Evolutionary conservation across 176 grass and related monocot genomes (phyloP).

Genomic region (Pontederia crassipes): DNA sequence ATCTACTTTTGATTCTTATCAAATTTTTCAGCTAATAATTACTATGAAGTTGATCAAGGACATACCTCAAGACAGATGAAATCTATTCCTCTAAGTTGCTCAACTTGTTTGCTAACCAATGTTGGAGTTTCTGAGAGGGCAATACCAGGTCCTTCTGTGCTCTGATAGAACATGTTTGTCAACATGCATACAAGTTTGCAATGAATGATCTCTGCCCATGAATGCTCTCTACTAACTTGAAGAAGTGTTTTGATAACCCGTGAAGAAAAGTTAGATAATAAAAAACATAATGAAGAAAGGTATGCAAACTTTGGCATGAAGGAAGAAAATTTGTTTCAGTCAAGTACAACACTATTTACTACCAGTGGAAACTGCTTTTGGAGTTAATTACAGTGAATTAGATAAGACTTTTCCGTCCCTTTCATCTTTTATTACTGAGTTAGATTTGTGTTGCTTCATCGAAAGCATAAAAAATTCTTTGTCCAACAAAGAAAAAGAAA

Average conservation of each 20-base stretch:
- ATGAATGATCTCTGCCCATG: constrained; percentile 90
- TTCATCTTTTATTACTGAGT: too few species aligned
- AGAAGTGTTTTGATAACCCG: constrained; percentile 88
- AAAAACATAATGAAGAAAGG: background rate
- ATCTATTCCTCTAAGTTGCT: constrained; percentile 85
- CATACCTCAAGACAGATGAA: constrained; percentile 93
- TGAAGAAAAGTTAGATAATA: background rate
- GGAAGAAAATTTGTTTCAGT: too few species aligned
- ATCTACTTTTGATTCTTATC: too few species aligned
- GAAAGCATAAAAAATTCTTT: too few species aligned
- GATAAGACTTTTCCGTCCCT: too few species aligned
- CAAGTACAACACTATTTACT: too few species aligned
- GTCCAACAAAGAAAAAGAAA: too few species aligned
- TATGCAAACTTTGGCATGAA: background rate
- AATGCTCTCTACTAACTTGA: constrained; percentile 77
- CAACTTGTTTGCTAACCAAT: constrained; percentile 53
- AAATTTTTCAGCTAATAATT: too few species aligned
- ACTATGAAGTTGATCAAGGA: background rate
- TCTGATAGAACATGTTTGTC: constrained; percentile 83
- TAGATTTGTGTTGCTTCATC: too few species aligned
- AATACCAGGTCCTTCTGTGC: constrained; percentile 44
- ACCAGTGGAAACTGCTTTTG: too few species aligned
- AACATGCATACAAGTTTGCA: constrained; percentile 93
- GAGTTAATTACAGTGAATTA: too few species aligned
- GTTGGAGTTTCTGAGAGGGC: constrained; percentile 33